A percentile compares a stretch with the other conserved stretches of the same genome.
Conservation (phyloP, 2,329 filamentous ascomycete genomes). For the Chrysoporthe puriensis region DNA sequence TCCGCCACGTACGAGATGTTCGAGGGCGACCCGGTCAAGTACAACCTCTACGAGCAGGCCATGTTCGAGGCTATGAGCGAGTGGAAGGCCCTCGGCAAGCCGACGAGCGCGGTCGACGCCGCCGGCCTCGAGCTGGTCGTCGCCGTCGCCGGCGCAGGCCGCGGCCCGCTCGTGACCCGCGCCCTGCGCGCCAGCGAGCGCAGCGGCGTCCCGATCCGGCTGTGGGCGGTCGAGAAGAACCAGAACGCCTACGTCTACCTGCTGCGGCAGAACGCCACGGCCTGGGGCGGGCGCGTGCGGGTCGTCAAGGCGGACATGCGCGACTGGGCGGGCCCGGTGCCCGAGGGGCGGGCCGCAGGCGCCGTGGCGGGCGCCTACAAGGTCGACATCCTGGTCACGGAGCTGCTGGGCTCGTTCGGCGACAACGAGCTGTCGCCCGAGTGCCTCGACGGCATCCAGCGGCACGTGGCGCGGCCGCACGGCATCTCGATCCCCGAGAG, state of each 20-base stretch:
- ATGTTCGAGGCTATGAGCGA: constrained; percentile 80
- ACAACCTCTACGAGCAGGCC: constrained; percentile 90
- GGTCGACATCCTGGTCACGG: constrained; percentile 92
- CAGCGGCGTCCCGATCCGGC: constrained; percentile 76
- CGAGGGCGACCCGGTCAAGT: constrained; percentile 97
- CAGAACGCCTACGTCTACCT: constrained; percentile 95
- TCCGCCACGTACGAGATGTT: constrained; percentile 98
- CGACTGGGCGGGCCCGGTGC: constrained; percentile 82
- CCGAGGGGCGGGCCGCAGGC: constrained; percentile 42
- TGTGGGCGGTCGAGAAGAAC: constrained; percentile 97
- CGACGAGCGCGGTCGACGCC: constrained; percentile 65
- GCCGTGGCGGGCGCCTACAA: constrained; percentile 50
- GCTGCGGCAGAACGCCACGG: constrained; percentile 78
- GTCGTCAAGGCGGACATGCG: constrained; percentile 98
- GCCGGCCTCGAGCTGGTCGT: constrained; percentile 63
- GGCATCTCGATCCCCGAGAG: constrained; percentile 93
- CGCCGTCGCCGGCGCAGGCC: constrained; percentile 89
- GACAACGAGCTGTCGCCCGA: constrained; percentile 96
- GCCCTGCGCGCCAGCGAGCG: constrained; percentile 78
- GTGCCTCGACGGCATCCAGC: constrained; percentile 93
- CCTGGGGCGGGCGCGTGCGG: constrained; percentile 81
- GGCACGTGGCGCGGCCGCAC: constrained; percentile 75
- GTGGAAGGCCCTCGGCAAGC: constrained; percentile 73
- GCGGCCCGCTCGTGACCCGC: constrained; percentile 88
- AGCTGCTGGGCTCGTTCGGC: constrained; percentile 91